Evolutionary conservation across 2,329 filamentous ascomycete species (phyloP), one percentile per base, ranked within the genome.

Genomic region (Beauveria asiatica): DNA sequence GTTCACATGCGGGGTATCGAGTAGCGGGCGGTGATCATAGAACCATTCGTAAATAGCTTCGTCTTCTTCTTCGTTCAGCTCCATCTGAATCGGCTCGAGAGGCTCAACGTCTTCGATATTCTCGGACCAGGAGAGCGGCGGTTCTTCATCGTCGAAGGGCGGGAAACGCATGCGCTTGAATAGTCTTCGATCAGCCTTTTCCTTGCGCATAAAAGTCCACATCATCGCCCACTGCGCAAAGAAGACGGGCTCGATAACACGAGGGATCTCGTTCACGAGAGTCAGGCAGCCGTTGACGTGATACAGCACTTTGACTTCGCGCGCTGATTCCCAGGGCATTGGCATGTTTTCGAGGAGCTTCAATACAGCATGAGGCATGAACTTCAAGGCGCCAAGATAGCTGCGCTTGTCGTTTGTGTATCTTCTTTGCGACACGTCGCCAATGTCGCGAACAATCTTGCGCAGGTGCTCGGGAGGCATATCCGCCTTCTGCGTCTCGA

Each of bases 161-260:
- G 94, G 94, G 68, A 99, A 99, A 67, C 95, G 86, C 94, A 99
- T 99, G 65, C 94, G 86, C 80, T 99, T 99, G 81, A 99, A 99
- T 67, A 97, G 85, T 70, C 93, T 81, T 74, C 94, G 81, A 70
- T 99, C 94, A 70, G 92, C 94, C 81, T 99, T 99, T 73, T 99
- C 94, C 68, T 95, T 89, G 68, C 94, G 86, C 94, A 99, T 99
- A 49, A 89, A 91, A 27, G 96, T 87, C 94, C 94, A 99, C 94
- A 99, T 99, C 59, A 93, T 96, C 13, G 94, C 94, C 94, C 94
- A 99, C 73, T 99, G 94, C 61, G 94, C 94, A 72, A 97, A 92
- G 74, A 96, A 99, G 4, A 99, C 90, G 0, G 94, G 94, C 72
- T 97, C 94, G 69, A 99, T 97, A 59, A 99, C 95, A 68, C 95